Conservation (phyloP, 208 protist species). For the Leptomonas seymouri region DNA sequence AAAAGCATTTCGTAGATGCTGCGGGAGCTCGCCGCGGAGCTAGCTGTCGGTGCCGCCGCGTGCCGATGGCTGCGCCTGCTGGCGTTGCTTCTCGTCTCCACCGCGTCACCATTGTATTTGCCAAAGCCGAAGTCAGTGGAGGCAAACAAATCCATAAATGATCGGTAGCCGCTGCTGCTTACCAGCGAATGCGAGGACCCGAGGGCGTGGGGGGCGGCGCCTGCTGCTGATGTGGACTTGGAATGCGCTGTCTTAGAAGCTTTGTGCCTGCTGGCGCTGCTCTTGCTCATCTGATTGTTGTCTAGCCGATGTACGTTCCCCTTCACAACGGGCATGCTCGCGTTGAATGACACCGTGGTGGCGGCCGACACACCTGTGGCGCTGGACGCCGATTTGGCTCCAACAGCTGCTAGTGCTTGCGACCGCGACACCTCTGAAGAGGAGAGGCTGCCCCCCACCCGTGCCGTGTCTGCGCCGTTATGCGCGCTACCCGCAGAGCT, state of each 20-base stretch:
- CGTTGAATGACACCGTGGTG: no score
- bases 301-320: no score
- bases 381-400: no score
- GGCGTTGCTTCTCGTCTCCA: slow-evolving; percentile 8
- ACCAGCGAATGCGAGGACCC: not conserved
- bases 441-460: no score
- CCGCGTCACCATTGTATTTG: not conserved
- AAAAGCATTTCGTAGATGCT: slow-evolving; percentile 13
- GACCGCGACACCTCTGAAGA: no score
- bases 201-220: not conserved
- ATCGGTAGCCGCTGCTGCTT: slow-evolving; percentile 16
- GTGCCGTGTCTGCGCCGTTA: no score
- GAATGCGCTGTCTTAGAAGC: no score
- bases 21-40: not conserved
- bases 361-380: no score
- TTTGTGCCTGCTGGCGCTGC: slow-evolving; percentile 12
- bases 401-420: no score
- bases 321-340: no score
- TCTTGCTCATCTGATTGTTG: slow-evolving; percentile 8
- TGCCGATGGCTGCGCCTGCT: not conserved
- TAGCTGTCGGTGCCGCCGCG: not conserved
- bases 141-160: slow-evolving; percentile 10
- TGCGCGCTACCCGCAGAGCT: not conserved
- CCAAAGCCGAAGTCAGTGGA: not conserved
- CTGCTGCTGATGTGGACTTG: no score